Evolutionary conservation across 139 green algal species (phyloP), one percentile per base, ranked within the genome.

Genomic region (Astrephomene gubernaculifera): DNA sequence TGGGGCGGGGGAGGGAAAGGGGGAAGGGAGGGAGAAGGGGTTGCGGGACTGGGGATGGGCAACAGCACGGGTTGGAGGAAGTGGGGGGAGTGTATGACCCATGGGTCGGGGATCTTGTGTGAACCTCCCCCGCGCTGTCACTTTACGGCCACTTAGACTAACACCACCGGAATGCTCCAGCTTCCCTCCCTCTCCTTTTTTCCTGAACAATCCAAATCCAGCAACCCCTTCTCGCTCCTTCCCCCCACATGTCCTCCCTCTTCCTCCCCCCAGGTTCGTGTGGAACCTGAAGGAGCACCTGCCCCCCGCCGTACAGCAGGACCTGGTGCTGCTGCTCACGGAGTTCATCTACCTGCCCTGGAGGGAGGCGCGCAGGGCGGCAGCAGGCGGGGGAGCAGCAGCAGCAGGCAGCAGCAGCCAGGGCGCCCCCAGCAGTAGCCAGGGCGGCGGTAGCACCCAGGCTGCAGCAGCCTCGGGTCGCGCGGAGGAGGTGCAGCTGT

Each of bases 311-410:
- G 75, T 96, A 65, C 91, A 96, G 53, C 85, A 93, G 83, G 73
- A 91, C 61, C 92, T 97, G 61, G 76, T 93, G 41, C 67, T 95
- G 4, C 72, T 94, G 35, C 89, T 97, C 29, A 93, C 87, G 17
- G 96, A 99, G 91, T 98, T 96, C 87, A 86, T 99, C 63, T 96
- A 95, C 89, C 85, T 94, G 72, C 96, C 96, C 1, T 99, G 96
- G 95, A 90, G 92, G 68, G 88, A 93, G 45, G 92, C 92, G 25
- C 45, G 64, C 45, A 38, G 21, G 44, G 87, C 87, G 27, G 60
- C 44, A 4, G 53, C 52, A 22, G 36, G 19, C 8, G 24, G 21
- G 10, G 27, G 38, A 27, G 81, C 8, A 7, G 68, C 19, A n/a
- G 81, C 38, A 27, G 69, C 63, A 38, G 71, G 57, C 57, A 33